A percentile compares a stretch with the other conserved stretches of the same genome.
Conservation (phyloP, 495 filamentous ascomycete genomes). For the Jackrogersella multiformis region DNA sequence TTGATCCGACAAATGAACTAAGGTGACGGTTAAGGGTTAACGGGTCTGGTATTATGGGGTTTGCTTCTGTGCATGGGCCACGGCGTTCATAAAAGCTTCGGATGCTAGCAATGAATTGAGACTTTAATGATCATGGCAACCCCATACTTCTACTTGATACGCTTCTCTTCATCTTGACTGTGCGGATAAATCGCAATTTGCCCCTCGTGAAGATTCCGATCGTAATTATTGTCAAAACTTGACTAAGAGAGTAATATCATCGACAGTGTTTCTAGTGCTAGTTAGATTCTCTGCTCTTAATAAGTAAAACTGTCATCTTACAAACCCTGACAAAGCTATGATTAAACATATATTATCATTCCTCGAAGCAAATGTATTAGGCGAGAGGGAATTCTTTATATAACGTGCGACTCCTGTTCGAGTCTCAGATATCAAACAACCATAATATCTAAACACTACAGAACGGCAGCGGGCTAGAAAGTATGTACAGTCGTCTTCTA, state of each 20-base stretch:
- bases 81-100: conserved; percentile 50
- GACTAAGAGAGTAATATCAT: too few relatives aligned
- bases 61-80: conserved; percentile 51
- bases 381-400: neutral
- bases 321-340: too few relatives aligned
- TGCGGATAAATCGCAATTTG: neutral
- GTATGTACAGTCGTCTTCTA: neutral
- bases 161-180: neutral
- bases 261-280: too few relatives aligned
- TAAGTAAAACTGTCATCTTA: too few relatives aligned
- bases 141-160: conserved; percentile 17
- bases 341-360: too few relatives aligned
- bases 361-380: too few relatives aligned
- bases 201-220: neutral
- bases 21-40: conserved; percentile 43
- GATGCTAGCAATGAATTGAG: conserved; percentile 49
- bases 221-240: neutral
- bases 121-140: conserved; percentile 46
- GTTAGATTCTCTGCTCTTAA: too few relatives aligned
- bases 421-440: neutral
- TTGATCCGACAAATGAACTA: conserved; percentile 99
- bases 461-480: neutral
- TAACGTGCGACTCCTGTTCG: neutral
- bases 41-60: conserved; percentile 49
- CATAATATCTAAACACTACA: neutral